Evolutionary conservation across 1,284 basidiomycete species (phyloP).

Genomic region (Leccinum angustisporum): DNA sequence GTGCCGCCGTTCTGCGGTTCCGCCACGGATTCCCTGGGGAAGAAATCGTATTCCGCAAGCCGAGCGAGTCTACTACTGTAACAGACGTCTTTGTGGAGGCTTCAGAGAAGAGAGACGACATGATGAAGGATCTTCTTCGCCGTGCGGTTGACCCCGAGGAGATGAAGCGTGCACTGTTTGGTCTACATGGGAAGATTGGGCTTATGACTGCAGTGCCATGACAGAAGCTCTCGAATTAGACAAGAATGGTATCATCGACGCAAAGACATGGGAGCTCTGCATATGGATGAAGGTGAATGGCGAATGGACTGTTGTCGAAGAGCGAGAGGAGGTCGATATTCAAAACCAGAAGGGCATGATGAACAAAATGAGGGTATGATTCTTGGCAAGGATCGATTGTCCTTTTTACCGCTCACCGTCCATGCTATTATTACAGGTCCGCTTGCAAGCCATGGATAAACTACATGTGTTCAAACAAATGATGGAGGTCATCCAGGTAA

Average conservation of each 20-base stretch:
- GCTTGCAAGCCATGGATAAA: slow-evolving; percentile 31
- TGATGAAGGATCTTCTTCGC: slow-evolving; percentile 28
- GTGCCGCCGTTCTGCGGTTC: slow-evolving; percentile 23
- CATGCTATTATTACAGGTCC: slow-evolving; percentile 19
- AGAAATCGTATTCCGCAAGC: slow-evolving; percentile 34
- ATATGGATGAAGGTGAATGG: slow-evolving; percentile 35
- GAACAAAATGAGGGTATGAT: slow-evolving; percentile 30
- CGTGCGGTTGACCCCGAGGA: slow-evolving; percentile 33
- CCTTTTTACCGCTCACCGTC: background rate
- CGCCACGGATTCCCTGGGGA: slow-evolving; percentile 30
- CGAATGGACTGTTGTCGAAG: slow-evolving; percentile 30
- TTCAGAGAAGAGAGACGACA: slow-evolving; percentile 29
- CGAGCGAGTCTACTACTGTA: slow-evolving; percentile 30
- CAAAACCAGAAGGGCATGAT: slow-evolving; percentile 28
- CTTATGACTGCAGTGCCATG: slow-evolving; percentile 34
- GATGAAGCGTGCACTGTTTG: slow-evolving; percentile 26
- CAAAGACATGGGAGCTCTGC: slow-evolving; percentile 31
- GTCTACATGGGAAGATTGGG: slow-evolving; percentile 36
- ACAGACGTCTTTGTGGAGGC: slow-evolving; percentile 26
- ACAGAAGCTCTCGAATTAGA: slow-evolving; percentile 23
- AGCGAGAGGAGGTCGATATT: slow-evolving; percentile 25
- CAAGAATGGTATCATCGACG: slow-evolving; percentile 18
- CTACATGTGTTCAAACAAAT: slow-evolving; percentile 32
- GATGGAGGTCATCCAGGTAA: slow-evolving; percentile 36
- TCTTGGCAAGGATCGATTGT: background rate